Conservation (phyloP, 768 basidiomycete species). For the Terana coerulea region DNA sequence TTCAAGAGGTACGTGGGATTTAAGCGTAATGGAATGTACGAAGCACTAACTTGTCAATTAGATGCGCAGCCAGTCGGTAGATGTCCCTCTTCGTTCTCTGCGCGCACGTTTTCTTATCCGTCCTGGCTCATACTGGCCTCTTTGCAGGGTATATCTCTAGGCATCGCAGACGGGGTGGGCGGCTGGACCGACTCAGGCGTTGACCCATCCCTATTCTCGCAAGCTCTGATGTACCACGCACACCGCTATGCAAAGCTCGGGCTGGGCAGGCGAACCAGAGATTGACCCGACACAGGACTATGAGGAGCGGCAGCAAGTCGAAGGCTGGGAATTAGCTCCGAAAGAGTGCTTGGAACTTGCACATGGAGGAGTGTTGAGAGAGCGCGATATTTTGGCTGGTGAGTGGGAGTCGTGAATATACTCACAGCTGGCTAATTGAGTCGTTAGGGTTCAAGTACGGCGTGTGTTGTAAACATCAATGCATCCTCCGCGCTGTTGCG, state of each 20-base stretch:
- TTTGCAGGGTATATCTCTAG: conserved; percentile 69
- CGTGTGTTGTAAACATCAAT: conserved; percentile 72
- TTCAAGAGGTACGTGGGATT: conserved; percentile 58
- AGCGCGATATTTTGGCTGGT: conserved; percentile 44
- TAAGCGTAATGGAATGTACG: not conserved
- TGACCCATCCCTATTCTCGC: conserved; percentile 88
- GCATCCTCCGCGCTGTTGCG: conserved; percentile 70
- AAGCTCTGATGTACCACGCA: conserved; percentile 87
- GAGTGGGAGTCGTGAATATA: conserved; percentile 1
- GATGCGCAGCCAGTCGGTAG: conserved; percentile 80
- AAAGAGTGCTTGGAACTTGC: conserved; percentile 69
- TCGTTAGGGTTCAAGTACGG: conserved; percentile 74
- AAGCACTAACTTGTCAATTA: conserved; percentile 27
- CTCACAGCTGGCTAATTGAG: not conserved
- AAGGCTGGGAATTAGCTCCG: conserved; percentile 67
- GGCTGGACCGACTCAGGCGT: conserved; percentile 85
- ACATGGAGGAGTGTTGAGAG: conserved; percentile 65
- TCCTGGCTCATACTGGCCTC: conserved; percentile 2
- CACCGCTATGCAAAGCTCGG: conserved; percentile 64
- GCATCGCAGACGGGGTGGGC: conserved; percentile 90
- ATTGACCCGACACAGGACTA: conserved; percentile 74
- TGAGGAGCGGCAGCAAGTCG: conserved; percentile 57
- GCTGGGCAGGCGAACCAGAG: conserved; percentile 84
- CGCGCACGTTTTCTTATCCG: conserved; percentile 6
- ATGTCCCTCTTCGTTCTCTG: conserved; percentile 26